These are phyloP conservation scores for Lentinula raphanica DNA, from an alignment of 768 basidiomycete species.

Conservation along the genomic window DNA sequence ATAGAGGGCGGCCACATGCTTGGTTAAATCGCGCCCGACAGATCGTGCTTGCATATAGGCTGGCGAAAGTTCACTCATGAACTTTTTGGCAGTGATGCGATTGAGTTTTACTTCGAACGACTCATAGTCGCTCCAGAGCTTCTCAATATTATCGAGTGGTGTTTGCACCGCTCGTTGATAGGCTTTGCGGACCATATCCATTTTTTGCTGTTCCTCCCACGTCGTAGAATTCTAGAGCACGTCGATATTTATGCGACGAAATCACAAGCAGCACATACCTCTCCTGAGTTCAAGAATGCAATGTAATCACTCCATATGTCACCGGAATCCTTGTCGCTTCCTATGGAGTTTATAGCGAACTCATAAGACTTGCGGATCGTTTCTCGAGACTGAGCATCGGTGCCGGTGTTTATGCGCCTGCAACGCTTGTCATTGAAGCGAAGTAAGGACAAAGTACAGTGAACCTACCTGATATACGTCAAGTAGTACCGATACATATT, in stretches of 20 bases:
- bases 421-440: constrained; percentile 13
- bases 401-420: constrained; percentile 59
- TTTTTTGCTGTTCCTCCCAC: constrained; percentile 95
- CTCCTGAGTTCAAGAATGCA: constrained; percentile 75
- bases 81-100: constrained; percentile 93
- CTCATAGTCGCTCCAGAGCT: constrained; percentile 91
- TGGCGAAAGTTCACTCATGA: constrained; percentile 88
- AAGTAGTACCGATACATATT: constrained; percentile 93
- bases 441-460: constrained; percentile 2
- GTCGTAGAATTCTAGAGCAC: constrained; percentile 43
- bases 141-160: constrained; percentile 89
- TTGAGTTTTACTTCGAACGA: constrained; percentile 86
- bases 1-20: constrained; percentile 62
- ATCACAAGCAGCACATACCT: constrained; percentile 42
- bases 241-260: not conserved
- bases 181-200: constrained; percentile 86
- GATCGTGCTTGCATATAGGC: constrained; percentile 94
- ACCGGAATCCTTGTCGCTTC: constrained; percentile 87
- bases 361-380: constrained; percentile 87
- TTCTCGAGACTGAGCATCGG: constrained; percentile 64
- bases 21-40: constrained; percentile 73
- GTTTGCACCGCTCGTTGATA: constrained; percentile 94
- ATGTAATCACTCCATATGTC: constrained; percentile 95
- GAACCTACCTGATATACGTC: constrained; percentile 74
- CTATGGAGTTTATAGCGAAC: constrained; percentile 83